These are phyloP conservation scores for Geosmithia putterillii DNA, from an alignment of 2,329 filamentous ascomycete genomes.

Conservation along the genomic window DNA sequence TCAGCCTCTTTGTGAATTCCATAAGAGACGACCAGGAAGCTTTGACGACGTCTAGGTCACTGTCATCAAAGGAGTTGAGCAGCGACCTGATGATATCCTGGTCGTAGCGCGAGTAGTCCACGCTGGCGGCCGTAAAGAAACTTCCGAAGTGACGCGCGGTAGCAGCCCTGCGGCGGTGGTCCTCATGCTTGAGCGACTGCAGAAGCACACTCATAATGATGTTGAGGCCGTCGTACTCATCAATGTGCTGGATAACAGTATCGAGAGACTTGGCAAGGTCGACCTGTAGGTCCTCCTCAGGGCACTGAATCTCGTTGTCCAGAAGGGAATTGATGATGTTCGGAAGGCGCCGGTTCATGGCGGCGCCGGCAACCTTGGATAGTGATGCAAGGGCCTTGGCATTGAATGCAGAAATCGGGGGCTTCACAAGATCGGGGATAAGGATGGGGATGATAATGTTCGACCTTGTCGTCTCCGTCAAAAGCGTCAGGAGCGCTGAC, in stretches of 20 bases:
- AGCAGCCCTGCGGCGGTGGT: constrained; percentile 70
- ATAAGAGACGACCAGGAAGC: constrained; percentile 77
- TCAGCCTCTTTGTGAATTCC: constrained; percentile 77
- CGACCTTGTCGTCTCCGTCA: constrained; percentile 85
- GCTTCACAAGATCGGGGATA: constrained; percentile 80
- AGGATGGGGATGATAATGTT: constrained; percentile 96
- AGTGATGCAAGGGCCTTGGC: constrained; percentile 87
- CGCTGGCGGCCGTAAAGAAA: constrained; percentile 69
- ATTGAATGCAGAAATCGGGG: constrained; percentile 89
- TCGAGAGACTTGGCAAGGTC: constrained; percentile 79
- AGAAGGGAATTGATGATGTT: constrained; percentile 87
- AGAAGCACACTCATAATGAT: constrained; percentile 91
- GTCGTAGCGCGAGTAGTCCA: constrained; percentile 93
- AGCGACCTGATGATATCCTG: constrained; percentile 87
- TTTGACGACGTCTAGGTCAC: constrained; percentile 74
- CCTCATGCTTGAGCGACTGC: constrained; percentile 78
- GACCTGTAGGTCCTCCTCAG: constrained; percentile 57
- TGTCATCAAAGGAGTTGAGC: constrained; percentile 84
- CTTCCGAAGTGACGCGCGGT: constrained; percentile 70
- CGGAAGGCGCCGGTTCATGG: constrained; percentile 83
- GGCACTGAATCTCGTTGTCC: constrained; percentile 74
- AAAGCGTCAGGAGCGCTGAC: constrained; percentile 80
- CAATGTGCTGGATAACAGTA: constrained; percentile 80
- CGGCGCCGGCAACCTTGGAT: constrained; percentile 77
- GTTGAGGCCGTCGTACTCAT: constrained; percentile 92